Conservation (phyloP, 352 stramenopile genomes). For the Ophiocytium majus region DNA sequence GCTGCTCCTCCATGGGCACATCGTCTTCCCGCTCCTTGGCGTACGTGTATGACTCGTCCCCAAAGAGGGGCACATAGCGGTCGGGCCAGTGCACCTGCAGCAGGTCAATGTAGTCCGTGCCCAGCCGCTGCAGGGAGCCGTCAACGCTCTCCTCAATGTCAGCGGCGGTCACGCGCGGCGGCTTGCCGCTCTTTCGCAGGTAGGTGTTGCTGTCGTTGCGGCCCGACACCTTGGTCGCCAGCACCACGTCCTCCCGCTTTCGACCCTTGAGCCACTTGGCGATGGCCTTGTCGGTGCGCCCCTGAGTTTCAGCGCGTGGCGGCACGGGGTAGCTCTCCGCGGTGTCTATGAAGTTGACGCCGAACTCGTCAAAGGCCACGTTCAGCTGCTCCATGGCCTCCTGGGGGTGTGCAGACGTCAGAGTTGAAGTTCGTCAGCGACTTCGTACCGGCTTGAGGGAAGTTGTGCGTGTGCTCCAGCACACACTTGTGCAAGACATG, state of each 20-base stretch:
- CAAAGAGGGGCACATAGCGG: slow-evolving; percentile 29
- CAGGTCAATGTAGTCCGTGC: slow-evolving; percentile 76
- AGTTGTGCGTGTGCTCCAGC: no score
- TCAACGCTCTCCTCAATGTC: slow-evolving; percentile 73
- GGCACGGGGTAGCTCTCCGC: slow-evolving; percentile 77
- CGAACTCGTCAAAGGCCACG: slow-evolving; percentile 67
- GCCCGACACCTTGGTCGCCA: slow-evolving; percentile 66
- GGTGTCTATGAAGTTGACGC: slow-evolving; percentile 81
- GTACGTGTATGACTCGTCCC: slow-evolving; percentile 11
- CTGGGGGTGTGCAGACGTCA: no score
- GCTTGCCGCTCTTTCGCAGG: slow-evolving; percentile 59
- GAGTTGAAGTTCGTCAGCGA: no score
- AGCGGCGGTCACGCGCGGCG: slow-evolving; percentile 59
- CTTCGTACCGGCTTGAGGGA: no score
- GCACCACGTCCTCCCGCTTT: slow-evolving; percentile 52
- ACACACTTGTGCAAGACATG: no score
- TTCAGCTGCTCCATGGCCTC: no score
- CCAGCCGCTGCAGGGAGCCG: slow-evolving; percentile 65
- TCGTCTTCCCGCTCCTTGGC: slow-evolving; percentile 59
- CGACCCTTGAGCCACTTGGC: slow-evolving; percentile 64
- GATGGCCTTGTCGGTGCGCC: slow-evolving; percentile 63
- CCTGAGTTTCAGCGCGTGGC: slow-evolving; percentile 61
- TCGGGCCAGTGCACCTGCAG: slow-evolving; percentile 70
- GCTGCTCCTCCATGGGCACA: slow-evolving; percentile 70
- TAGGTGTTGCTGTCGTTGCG: slow-evolving; percentile 62